Evolutionary conservation across 768 basidiomycete species (phyloP).

Genomic region (Leccinum ochraceum): DNA sequence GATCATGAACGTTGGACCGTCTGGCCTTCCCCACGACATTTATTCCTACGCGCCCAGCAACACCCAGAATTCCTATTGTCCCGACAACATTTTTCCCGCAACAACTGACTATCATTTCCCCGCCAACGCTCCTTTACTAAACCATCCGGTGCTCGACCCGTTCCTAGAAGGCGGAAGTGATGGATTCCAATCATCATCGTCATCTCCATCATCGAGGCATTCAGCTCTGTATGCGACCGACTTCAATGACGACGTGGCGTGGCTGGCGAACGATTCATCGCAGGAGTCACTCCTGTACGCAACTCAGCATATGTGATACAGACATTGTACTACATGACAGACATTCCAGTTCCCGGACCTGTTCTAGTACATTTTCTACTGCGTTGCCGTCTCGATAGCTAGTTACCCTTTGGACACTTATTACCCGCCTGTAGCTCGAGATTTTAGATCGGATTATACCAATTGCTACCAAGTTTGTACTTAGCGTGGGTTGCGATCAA

Average conservation of each 20-base stretch:
- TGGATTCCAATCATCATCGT: constrained; percentile 19
- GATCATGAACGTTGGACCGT: neutral
- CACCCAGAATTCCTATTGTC: constrained; percentile 6
- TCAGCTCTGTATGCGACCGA: constrained; percentile 16
- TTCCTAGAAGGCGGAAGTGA: constrained; percentile 20
- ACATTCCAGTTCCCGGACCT: constrained; percentile 3
- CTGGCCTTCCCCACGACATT: constrained; percentile 3
- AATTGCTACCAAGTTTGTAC: neutral
- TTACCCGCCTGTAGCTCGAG: constrained; percentile 1
- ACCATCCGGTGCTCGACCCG: constrained; percentile 9
- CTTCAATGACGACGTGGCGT: constrained; percentile 11
- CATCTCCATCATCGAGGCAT: constrained; percentile 29
- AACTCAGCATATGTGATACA: constrained; percentile 15
- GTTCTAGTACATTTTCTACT: constrained; percentile 11
- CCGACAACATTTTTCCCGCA: constrained; percentile 6
- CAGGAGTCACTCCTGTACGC: constrained; percentile 18
- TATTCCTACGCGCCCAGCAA: constrained; percentile 4
- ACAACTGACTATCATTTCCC: constrained; percentile 12
- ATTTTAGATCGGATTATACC: constrained; percentile 4
- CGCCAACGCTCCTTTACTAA: constrained; percentile 6
- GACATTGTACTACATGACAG: neutral
- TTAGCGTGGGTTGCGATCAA: constrained; percentile 8
- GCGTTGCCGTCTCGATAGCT: neutral
- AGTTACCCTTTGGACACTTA: constrained; percentile 5
- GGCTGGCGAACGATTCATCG: constrained; percentile 5